Evolutionary conservation across 257 asterid species (phyloP).

Genomic region (Gentiana straminea): DNA sequence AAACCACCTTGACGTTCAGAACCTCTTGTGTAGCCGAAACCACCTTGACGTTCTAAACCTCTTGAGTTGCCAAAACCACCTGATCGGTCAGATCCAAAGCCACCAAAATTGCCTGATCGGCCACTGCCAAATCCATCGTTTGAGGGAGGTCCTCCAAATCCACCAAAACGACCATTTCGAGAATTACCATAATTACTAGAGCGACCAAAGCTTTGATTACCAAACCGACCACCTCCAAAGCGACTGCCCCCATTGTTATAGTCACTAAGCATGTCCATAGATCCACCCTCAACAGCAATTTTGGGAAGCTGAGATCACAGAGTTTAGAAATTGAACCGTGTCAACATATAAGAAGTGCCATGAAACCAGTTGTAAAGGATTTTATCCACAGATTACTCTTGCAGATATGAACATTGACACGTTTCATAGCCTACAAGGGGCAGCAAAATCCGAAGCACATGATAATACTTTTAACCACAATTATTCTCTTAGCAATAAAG

Average conservation of each 20-base stretch:
- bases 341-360: neutral
- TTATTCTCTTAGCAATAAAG: too few relatives aligned
- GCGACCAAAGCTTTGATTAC: conserved; percentile 51
- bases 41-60: conserved; percentile 28
- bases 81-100: conserved; percentile 9
- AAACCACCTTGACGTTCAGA: conserved; percentile 32
- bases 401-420: too few relatives aligned
- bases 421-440: too few relatives aligned
- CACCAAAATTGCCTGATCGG: conserved; percentile 15
- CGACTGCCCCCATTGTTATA: conserved; percentile 33
- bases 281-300: conserved; percentile 51
- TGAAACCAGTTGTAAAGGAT: too few relatives aligned
- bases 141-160: conserved; percentile 39
- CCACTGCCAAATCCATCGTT: conserved; percentile 21
- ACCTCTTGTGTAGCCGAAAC: conserved; percentile 39
- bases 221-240: conserved; percentile 43
- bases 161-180: conserved; percentile 24
- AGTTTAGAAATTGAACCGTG: neutral
- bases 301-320: conserved; percentile 28
- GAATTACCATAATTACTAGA: conserved; percentile 46
- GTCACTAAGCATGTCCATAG: conserved; percentile 38
- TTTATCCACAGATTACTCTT: too few relatives aligned
- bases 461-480: too few relatives aligned
- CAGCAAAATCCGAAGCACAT: too few relatives aligned
- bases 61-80: conserved; percentile 21